These are phyloP conservation scores for Cyathus striatus DNA, from an alignment of 768 basidiomycete genomes.

Conservation along the genomic window DNA sequence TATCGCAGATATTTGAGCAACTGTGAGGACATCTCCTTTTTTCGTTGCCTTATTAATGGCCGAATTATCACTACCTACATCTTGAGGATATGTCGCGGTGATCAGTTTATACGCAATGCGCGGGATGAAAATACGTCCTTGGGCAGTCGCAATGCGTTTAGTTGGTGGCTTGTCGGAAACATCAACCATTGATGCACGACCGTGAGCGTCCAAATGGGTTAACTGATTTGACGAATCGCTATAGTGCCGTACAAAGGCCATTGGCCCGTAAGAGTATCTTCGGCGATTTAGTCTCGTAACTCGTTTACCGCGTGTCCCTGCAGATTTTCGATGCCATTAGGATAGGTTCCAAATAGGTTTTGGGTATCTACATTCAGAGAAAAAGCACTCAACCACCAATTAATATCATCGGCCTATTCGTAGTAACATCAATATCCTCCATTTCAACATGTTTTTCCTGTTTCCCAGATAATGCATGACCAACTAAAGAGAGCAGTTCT, in stretches of 20 bases:
- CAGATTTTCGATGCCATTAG: too few species aligned
- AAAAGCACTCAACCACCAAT: constrained; percentile 83
- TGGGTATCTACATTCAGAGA: constrained; percentile 5
- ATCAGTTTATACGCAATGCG: constrained; percentile 61
- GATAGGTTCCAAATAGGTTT: background rate
- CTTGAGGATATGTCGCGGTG: constrained; percentile 31
- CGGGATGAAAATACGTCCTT: constrained; percentile 68
- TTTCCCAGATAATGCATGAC: constrained; percentile 63
- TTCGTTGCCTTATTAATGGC: constrained; percentile 44
- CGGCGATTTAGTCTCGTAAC: too few species aligned
- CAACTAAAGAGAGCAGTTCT: constrained; percentile 55
- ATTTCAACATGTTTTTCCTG: constrained; percentile 82
- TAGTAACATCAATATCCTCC: constrained; percentile 71
- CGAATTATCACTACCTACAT: constrained; percentile 8
- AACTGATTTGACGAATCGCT: constrained; percentile 27
- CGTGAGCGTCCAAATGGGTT: constrained; percentile 70
- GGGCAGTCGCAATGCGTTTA: constrained; percentile 67
- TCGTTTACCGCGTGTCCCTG: background rate
- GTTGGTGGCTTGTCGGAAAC: constrained; percentile 60
- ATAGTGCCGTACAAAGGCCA: constrained; percentile 16
- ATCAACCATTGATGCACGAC: constrained; percentile 82
- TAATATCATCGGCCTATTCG: constrained; percentile 86
- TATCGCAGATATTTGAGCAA: constrained; percentile 82
- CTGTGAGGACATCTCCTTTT: constrained; percentile 70
- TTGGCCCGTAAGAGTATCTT: too few species aligned